Conservation (phyloP, 441 rosid species). For the Gossypium gossypioides region DNA sequence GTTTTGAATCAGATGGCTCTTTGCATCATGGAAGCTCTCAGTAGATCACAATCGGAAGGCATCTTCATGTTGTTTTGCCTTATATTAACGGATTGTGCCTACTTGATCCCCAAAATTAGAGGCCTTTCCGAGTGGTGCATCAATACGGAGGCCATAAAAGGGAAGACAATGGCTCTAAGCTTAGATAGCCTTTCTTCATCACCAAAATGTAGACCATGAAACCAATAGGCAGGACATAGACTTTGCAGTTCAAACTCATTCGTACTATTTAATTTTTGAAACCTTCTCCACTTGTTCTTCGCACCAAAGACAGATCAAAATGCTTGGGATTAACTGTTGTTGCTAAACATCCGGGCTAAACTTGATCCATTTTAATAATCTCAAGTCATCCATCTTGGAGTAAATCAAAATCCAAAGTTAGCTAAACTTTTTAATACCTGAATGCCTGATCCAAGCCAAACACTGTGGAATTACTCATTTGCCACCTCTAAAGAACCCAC, state of each 20-base stretch:
- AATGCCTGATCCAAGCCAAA: not conserved
- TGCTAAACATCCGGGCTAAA: not conserved
- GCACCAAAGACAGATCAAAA: not conserved
- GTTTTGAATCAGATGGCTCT: slow-evolving; percentile 69
- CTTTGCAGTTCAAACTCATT: slow-evolving; percentile 25
- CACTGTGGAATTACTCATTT: not conserved
- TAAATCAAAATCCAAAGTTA: not conserved
- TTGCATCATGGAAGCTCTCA: slow-evolving; percentile 63
- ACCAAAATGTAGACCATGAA: slow-evolving; percentile 30
- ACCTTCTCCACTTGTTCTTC: not conserved
- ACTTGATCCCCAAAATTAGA: slow-evolving; percentile 58
- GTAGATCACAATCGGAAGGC: slow-evolving; percentile 52
- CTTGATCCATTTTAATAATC: not conserved
- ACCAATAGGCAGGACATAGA: not conserved
- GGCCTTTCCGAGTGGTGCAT: slow-evolving; percentile 58
- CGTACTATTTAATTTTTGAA: slow-evolving; percentile 19
- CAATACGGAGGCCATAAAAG: slow-evolving; percentile 35
- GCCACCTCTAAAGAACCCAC: not conserved
- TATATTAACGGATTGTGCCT: slow-evolving; percentile 29
- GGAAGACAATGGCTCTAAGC: slow-evolving; percentile 47
- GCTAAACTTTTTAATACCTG: not conserved
- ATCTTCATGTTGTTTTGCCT: not conserved
- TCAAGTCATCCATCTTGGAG: not conserved
- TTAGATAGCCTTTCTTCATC: slow-evolving; percentile 46
- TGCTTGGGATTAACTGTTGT: not conserved